Evolutionary conservation across 306 rosid species (phyloP).

Genomic region (Lablab purpureus): DNA sequence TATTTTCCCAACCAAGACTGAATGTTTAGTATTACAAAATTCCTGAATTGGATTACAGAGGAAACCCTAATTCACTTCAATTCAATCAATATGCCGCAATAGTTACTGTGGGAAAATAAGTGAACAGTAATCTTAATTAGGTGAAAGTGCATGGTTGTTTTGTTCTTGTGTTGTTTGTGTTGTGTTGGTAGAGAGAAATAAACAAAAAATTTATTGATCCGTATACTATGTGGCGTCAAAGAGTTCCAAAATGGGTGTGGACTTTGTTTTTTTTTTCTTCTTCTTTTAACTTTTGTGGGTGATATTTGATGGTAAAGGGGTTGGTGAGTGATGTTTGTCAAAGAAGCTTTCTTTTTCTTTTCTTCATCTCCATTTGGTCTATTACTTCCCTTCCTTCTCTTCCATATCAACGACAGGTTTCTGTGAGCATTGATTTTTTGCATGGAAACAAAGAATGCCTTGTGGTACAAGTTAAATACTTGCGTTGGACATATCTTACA

Average conservation of each 20-base stretch:
- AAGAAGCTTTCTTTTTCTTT: conserved; percentile 33
- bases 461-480: conserved; percentile 52
- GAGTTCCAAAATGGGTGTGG: conserved; percentile 19
- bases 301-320: conserved; percentile 39
- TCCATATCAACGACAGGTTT: conserved; percentile 22
- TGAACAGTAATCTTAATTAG: conserved; percentile 42
- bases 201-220: background rate
- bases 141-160: conserved; percentile 31
- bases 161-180: background rate
- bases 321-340: conserved; percentile 54
- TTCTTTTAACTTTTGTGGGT: background rate
- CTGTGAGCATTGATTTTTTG: conserved; percentile 31
- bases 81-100: background rate
- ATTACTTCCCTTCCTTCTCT: background rate
- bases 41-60: background rate
- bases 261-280: conserved; percentile 6
- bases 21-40: background rate
- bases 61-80: conserved; percentile 4
- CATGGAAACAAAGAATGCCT: conserved; percentile 29
- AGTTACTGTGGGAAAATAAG: background rate
- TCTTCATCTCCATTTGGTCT: background rate
- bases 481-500: conserved; percentile 24
- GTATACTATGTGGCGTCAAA: conserved; percentile 40
- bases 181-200: conserved; percentile 5
- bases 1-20: conserved; percentile 35